Percentiles rank a stretch among this genome's conserved stretches.
Evolutionary conservation across 805 yeast species (phyloP).

Genomic region (Diddensiella caesifluorescens): DNA sequence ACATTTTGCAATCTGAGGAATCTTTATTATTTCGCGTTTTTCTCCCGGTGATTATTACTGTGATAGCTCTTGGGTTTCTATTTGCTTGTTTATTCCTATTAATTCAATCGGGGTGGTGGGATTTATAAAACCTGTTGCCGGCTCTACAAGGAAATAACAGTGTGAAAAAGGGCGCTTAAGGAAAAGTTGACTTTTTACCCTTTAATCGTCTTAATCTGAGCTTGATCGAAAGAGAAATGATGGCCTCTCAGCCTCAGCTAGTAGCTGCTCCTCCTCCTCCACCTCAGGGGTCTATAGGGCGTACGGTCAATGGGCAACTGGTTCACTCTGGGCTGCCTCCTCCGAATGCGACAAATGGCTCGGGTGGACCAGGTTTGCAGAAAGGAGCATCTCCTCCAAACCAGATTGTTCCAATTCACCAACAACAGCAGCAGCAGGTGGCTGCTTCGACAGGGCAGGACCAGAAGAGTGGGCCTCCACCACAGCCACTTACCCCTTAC

Average conservation of each 20-base stretch:
- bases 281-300: slow-evolving; percentile 14
- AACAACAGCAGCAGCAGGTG: slow-evolving; percentile 3
- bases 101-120: too few species aligned
- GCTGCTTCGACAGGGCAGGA: slow-evolving; percentile 13
- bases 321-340: slow-evolving; percentile 6
- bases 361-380: slow-evolving; percentile 6
- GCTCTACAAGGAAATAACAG: too few species aligned
- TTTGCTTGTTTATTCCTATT: too few species aligned
- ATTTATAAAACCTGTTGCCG: too few species aligned
- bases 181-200: neutral
- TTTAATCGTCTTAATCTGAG: neutral
- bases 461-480: slow-evolving; percentile 13
- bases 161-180: too few species aligned
- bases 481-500: slow-evolving; percentile 11
- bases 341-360: slow-evolving; percentile 10
- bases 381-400: slow-evolving; percentile 3
- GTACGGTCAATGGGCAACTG: slow-evolving; percentile 17
- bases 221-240: neutral
- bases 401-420: neutral
- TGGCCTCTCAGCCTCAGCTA: slow-evolving; percentile 17
- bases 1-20: too few species aligned
- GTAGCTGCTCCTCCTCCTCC: slow-evolving; percentile 19
- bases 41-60: too few species aligned
- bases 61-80: too few species aligned
- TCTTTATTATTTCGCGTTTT: too few species aligned